A percentile compares a stretch with the other conserved stretches of the same genome.
phyloP scores from a whole-genome alignment of 805 yeast species.

The Saccharomycopsis javanensis region DNA sequence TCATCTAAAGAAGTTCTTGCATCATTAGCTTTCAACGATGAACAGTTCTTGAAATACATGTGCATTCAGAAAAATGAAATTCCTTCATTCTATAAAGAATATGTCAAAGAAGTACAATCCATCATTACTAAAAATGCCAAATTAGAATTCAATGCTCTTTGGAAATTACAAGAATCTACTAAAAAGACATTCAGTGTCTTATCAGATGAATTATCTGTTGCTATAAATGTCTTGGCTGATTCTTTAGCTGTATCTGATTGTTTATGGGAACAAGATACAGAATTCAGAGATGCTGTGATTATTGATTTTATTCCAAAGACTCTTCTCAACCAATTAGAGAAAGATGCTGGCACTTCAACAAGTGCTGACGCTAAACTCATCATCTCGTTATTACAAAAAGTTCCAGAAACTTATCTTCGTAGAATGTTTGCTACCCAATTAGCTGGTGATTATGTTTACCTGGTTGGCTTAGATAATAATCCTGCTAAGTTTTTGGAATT shows the following conservation, averaged over 20 bases:
- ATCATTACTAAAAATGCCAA: conserved; percentile 71
- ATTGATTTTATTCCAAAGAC: conserved; percentile 68
- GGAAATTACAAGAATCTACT: conserved; percentile 62
- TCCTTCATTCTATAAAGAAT: conserved; percentile 72
- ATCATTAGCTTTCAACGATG: conserved; percentile 83
- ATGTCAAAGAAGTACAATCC: conserved; percentile 75
- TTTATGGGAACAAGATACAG: conserved; percentile 73
- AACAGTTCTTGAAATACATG: conserved; percentile 70
- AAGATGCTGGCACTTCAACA: conserved; percentile 27
- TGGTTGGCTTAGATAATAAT: conserved; percentile 70
- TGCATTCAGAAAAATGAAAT: conserved; percentile 47
- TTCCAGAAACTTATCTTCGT: conserved; percentile 79
- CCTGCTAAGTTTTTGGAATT: conserved; percentile 60
- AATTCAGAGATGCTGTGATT: conserved; percentile 69
- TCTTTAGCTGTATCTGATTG: conserved; percentile 74
- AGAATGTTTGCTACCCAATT: conserved; percentile 83
- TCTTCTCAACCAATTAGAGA: conserved; percentile 48
- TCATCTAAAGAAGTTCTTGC: conserved; percentile 93
- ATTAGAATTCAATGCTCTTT: conserved; percentile 75
- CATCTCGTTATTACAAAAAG: conserved; percentile 55
- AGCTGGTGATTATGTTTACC: conserved; percentile 77
- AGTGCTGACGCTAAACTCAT: conserved; percentile 25
- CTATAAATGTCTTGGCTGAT: conserved; percentile 78
- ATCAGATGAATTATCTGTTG: conserved; percentile 73
- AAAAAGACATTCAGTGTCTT: conserved; percentile 56